Evolutionary conservation across 2,329 filamentous ascomycete genomes (phyloP), one percentile per base, ranked within the genome.

Genomic region (Epichloe elymi): DNA sequence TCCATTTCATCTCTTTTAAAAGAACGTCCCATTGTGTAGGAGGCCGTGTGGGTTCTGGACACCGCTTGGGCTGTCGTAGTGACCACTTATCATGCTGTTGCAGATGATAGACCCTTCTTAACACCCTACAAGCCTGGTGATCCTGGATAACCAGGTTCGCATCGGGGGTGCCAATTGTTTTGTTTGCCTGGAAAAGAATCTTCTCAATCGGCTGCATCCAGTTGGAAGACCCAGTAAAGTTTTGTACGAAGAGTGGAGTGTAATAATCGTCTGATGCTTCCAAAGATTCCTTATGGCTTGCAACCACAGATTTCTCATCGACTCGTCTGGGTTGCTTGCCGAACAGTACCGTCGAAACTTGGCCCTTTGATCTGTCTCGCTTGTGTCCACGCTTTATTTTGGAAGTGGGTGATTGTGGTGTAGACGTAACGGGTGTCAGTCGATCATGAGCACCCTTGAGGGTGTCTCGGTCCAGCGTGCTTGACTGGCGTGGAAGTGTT

Each of bases 31-130:
- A 87, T 58, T 97, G 91, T 2, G 85, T 83, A 1, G 80, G 76
- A 17, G 83, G 84, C 38, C 88, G 80, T 4, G 79, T 75, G 4
- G 91, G 90, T 65, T 98, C 93, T 2, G 82, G 76, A 39, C 83
- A 86, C 51, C 89, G 85, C 62, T 94, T 88, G 42, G 90, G 82
- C 62, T 98, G 93, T 49, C 91, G 79, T 45, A 98, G 68, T 5
- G 90, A 93, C 91, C 93, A 97, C 60, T 91, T 85, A 59, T 95
- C 89, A 35, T 85, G 82, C 61, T 91, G 88, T 62, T 98, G 93
- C 26, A 97, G 73, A 55, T 91, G 83, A 63, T 96, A 95, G 2
- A 98, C 88, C 14, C 88, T 77, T 51, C 88, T 83, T 4, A 97
- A 67, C 33, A 95, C 86, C 51, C 88, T 84, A 60, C 88, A 93